Evolutionary conservation across 257 asterid genomes (phyloP).

Genomic region (Ajuga chamaepitys): DNA sequence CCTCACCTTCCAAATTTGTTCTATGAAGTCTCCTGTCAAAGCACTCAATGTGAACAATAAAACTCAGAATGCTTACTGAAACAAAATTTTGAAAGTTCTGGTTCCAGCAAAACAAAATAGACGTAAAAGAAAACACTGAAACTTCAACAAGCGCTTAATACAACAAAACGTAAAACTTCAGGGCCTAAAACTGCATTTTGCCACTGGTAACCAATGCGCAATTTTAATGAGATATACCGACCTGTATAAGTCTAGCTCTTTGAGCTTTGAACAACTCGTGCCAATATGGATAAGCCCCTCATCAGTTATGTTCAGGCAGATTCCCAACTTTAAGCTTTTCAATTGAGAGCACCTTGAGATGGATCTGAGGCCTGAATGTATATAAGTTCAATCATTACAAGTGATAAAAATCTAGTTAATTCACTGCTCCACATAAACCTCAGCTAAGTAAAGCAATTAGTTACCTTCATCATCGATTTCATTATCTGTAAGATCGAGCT

Average conservation of each 20-base stretch:
- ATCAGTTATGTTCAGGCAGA: slow-evolving; percentile 63
- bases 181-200: too few species aligned
- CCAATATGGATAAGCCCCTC: slow-evolving; percentile 68
- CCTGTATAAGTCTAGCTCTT: slow-evolving; percentile 87
- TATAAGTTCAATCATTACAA: neutral
- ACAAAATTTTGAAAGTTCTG: too few species aligned
- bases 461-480: slow-evolving; percentile 84
- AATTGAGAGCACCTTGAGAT: slow-evolving; percentile 64
- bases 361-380: slow-evolving; percentile 53
- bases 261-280: slow-evolving; percentile 55
- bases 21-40: too few species aligned
- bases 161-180: too few species aligned
- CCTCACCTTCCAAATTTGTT: too few species aligned
- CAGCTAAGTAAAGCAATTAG: neutral
- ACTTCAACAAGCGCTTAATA: too few species aligned
- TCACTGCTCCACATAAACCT: neutral
- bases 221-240: neutral
- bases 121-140: too few species aligned
- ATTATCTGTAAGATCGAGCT: slow-evolving; percentile 81
- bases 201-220: too few species aligned
- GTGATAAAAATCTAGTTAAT: neutral
- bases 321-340: slow-evolving; percentile 62
- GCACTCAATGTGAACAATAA: too few species aligned
- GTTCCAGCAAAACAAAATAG: too few species aligned
- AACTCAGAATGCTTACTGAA: too few species aligned